A percentile compares a stretch with the other conserved stretches of the same genome.
These are phyloP conservation scores for Withania somnifera DNA, from an alignment of 305 asterid genomes.

Conservation along the genomic window DNA sequence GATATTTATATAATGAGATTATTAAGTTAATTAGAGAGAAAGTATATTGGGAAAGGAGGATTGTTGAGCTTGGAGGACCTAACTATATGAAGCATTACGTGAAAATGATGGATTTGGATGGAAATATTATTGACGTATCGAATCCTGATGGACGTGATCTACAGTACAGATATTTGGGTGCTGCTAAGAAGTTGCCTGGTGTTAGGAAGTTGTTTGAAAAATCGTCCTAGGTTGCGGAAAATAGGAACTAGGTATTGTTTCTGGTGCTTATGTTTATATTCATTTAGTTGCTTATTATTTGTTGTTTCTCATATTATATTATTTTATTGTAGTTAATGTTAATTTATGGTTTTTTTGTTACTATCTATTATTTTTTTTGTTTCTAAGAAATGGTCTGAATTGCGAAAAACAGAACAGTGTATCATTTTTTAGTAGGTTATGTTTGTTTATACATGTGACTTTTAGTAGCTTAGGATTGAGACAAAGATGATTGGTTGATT, in stretches of 20 bases:
- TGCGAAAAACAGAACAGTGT: no score
- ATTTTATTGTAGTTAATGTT: no score
- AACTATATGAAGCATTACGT: conserved; percentile 57
- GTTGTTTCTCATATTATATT: no score
- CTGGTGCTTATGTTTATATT: background rate
- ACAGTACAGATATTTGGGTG: conserved; percentile 93
- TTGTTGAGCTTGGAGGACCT: conserved; percentile 88
- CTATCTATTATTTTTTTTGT: no score
- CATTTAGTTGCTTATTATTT: no score
- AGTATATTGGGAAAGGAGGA: conserved; percentile 85
- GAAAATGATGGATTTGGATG: conserved; percentile 97
- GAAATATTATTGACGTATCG: conserved; percentile 89
- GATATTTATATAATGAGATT: conserved; percentile 90
- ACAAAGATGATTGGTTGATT: no score
- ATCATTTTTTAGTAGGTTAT: no score
- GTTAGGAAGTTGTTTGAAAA: conserved; percentile 87
- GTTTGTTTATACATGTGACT: no score
- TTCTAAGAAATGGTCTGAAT: no score
- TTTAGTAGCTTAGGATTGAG: background rate
- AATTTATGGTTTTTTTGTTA: no score
- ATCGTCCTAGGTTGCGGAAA: conserved; percentile 88
- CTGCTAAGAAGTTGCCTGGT: conserved; percentile 97
- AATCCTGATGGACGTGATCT: conserved; percentile 97
- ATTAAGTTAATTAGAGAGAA: conserved; percentile 87
- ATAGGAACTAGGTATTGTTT: conserved; percentile 67